These are phyloP conservation scores for Scleromitrula shiraiana DNA, from an alignment of 2,329 filamentous ascomycete genomes.

Conservation along the genomic window DNA sequence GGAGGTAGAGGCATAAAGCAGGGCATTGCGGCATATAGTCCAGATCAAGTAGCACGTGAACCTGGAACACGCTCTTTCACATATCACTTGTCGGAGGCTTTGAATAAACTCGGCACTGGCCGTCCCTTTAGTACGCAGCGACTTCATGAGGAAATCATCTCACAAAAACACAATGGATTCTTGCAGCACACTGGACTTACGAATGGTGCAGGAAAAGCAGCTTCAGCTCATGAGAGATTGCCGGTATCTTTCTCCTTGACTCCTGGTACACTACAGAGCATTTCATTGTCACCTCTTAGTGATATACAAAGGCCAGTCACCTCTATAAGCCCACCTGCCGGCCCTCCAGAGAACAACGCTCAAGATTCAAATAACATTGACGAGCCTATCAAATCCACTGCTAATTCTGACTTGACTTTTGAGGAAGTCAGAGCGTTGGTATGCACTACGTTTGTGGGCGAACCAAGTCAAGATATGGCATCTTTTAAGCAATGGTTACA, in stretches of 20 bases:
- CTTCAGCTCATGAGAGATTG: conserved; percentile 28
- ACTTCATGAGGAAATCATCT: conserved; percentile 47
- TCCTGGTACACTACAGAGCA: conserved; percentile 42
- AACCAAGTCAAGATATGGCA: conserved; percentile 57
- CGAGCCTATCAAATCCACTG: conserved; percentile 22
- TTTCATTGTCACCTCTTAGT: conserved; percentile 40
- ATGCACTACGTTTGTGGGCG: conserved; percentile 59
- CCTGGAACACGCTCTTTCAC: conserved; percentile 49
- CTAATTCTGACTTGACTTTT: conserved; percentile 45
- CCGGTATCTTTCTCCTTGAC: conserved; percentile 50
- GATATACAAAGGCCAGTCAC: conserved; percentile 28
- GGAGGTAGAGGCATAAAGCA: conserved; percentile 53
- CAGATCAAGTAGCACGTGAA: conserved; percentile 42
- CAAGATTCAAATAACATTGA: conserved; percentile 16
- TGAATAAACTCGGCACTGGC: conserved; percentile 44
- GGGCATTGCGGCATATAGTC: conserved; percentile 50
- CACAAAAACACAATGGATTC: conserved; percentile 32
- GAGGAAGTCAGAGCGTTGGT: conserved; percentile 57
- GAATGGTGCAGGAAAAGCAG: conserved; percentile 37
- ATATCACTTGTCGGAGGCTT: conserved; percentile 45
- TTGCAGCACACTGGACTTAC: conserved; percentile 36
- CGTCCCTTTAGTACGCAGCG: conserved; percentile 49
- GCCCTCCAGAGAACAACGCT: conserved; percentile 22
- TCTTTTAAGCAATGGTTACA: conserved; percentile 61
- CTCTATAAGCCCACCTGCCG: conserved; percentile 23